Evolutionary conservation across 371 early-diverging fungal species (phyloP), one percentile per base, ranked within the genome.

Genomic region (Choanephora cucurbitarum): DNA sequence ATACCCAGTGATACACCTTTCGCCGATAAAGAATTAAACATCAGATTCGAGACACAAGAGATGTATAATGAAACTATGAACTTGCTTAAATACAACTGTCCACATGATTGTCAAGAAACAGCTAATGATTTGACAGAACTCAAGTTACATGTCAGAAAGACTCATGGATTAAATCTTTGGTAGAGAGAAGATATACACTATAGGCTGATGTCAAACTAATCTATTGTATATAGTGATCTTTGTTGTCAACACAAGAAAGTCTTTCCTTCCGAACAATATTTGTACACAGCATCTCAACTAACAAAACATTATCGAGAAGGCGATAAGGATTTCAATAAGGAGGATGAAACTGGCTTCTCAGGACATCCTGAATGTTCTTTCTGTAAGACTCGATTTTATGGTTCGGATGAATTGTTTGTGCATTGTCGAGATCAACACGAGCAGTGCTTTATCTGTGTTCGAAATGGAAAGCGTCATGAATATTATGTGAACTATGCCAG

Each of bases 351-450:
- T 1, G 91, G 89, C 11, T 96, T 96, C 70, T 89, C 80, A 23
- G 98, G 97, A 3, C 98, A 98, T 67, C 97, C 97, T 1, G 77
- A 83, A 48, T 98, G 98, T 71, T 85, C 83, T 5, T 97, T 97
- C 66, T 98, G 98, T 70, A 71, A 79, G 10, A 80, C 58, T 21
- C 73, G 77, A 43, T 98, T 91, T 58, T 97, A 91, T 66, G 92
- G 88, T 24, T 80, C 86, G 42, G 98, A 98, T 65, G 94, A 92
- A 67, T 73, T 98, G 21, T 96, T 81, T 70, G 89, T 89, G 34
- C 98, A 98, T 70, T 97, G 97, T 65, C 83, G 91, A n/a, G 86
- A 93, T 51, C 85, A 84, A 52, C 97, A 98, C 72, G 97, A 98
- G 67, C 89, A 94, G 67, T 98, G 98, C 57, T 90, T 91, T 62